Evolutionary conservation across 2,329 filamentous ascomycete species (phyloP).

Genomic region (Coleophoma cylindrospora): DNA sequence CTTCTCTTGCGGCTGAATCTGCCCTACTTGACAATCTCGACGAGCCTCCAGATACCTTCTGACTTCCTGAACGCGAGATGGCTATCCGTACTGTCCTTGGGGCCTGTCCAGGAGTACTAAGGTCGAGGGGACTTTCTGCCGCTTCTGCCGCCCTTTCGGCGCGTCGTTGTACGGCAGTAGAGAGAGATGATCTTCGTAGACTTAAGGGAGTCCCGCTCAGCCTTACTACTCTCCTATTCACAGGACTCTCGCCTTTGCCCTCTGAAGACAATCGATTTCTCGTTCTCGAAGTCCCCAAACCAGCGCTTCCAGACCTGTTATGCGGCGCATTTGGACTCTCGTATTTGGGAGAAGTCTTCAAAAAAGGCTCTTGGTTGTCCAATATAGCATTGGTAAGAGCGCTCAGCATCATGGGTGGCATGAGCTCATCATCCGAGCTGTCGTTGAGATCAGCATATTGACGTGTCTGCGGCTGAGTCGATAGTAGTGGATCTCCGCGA

Average conservation of each 20-base stretch:
- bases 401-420: conserved; percentile 80
- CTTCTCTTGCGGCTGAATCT: conserved; percentile 15
- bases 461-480: conserved; percentile 28
- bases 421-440: conserved; percentile 92
- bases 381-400: conserved; percentile 85
- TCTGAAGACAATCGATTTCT: conserved; percentile 7
- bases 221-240: conserved; percentile 23
- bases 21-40: conserved; percentile 16
- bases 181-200: conserved; percentile 21
- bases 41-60: conserved; percentile 20
- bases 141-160: conserved; percentile 13
- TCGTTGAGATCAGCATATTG: conserved; percentile 57
- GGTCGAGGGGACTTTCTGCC: conserved; percentile 20
- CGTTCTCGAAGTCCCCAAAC: conserved; percentile 1
- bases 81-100: conserved; percentile 23
- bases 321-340: conserved; percentile 11
- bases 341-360: conserved; percentile 16
- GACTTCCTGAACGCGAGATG: conserved; percentile 17
- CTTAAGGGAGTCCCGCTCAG: conserved; percentile 26
- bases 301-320: conserved; percentile 12
- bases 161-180: conserved; percentile 17
- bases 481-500: conserved; percentile 7
- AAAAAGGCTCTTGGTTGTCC: conserved; percentile 44
- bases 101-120: conserved; percentile 25
- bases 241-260: conserved; percentile 18